A percentile compares a stretch with the other conserved stretches of the same genome.
These are phyloP conservation scores for Beta macrorhiza DNA, from an alignment of 179 eudicot species.

Conservation along the genomic window DNA sequence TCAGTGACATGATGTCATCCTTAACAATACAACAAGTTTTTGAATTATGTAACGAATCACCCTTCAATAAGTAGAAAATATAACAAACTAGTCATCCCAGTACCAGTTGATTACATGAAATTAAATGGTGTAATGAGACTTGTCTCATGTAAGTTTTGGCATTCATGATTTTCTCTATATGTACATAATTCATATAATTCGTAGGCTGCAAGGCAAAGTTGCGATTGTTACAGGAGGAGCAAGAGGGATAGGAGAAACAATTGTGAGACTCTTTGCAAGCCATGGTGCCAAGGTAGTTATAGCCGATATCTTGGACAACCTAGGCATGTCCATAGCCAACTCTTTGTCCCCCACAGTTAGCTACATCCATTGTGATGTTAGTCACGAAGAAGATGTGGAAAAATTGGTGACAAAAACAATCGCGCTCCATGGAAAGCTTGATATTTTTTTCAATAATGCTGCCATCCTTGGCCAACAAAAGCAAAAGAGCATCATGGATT, in stretches of 20 bases:
- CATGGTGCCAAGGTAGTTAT: constrained; percentile 34
- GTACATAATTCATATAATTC: not conserved
- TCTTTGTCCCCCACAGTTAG: constrained; percentile 25
- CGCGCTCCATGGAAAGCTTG: constrained; percentile 20
- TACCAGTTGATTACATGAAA: too few relatives aligned
- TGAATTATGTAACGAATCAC: too few relatives aligned
- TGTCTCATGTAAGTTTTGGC: too few relatives aligned
- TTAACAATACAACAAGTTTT: too few relatives aligned
- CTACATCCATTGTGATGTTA: constrained; percentile 34
- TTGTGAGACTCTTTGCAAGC: constrained; percentile 43
- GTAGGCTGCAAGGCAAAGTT: constrained; percentile 56
- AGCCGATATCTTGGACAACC: constrained; percentile 28
- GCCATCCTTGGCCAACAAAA: constrained; percentile 30
- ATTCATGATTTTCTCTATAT: too few relatives aligned
- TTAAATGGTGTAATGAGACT: too few relatives aligned
- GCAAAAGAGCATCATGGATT: constrained; percentile 29
- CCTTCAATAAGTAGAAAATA: too few relatives aligned
- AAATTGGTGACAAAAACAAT: constrained; percentile 20
- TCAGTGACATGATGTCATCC: too few relatives aligned
- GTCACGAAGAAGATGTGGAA: constrained; percentile 24
- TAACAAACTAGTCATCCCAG: too few relatives aligned
- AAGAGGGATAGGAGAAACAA: constrained; percentile 58
- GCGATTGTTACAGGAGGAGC: constrained; percentile 66
- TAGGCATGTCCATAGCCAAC: constrained; percentile 25
- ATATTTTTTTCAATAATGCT: constrained; percentile 32